These are phyloP conservation scores for Lactifluus pinguis DNA, from an alignment of 768 basidiomycete species.

Conservation along the genomic window DNA sequence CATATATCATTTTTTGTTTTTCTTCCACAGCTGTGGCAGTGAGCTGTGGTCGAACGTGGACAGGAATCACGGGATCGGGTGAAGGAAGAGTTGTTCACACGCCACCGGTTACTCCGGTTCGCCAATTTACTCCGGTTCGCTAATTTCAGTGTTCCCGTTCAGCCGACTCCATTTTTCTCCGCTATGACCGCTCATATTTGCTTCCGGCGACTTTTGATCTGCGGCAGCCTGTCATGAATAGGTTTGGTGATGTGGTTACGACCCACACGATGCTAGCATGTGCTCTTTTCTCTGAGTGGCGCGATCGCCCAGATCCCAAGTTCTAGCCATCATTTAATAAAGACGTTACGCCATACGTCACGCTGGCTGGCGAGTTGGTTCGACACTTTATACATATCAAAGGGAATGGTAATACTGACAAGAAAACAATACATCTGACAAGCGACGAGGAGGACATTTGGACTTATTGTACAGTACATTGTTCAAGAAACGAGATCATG, in stretches of 20 bases:
- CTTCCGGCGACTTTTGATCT: slow-evolving; percentile 9
- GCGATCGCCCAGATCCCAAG: not conserved
- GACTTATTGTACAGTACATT: slow-evolving; percentile 14
- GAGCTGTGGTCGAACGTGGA: too few species aligned
- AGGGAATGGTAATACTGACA: not conserved
- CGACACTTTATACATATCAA: not conserved
- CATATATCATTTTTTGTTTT: too few species aligned
- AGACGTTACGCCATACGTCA: slow-evolving; percentile 2
- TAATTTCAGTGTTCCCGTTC: too few species aligned
- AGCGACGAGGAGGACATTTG: not conserved
- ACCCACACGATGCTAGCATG: not conserved
- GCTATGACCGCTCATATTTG: too few species aligned
- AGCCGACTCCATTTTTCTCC: too few species aligned
- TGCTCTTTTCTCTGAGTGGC: not conserved
- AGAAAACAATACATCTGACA: not conserved
- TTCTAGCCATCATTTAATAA: slow-evolving; percentile 10
- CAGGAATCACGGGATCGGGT: too few species aligned
- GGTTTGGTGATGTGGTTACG: not conserved
- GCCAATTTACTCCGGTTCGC: too few species aligned
- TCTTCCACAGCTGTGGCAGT: too few species aligned
- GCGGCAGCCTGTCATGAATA: not conserved
- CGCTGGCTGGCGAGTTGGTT: not conserved
- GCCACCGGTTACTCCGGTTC: too few species aligned
- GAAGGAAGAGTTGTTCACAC: too few species aligned
- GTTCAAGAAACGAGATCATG: slow-evolving; percentile 29